These are phyloP conservation scores for Vachellia pachyceras DNA, from an alignment of 306 rosid species.

Conservation along the genomic window DNA sequence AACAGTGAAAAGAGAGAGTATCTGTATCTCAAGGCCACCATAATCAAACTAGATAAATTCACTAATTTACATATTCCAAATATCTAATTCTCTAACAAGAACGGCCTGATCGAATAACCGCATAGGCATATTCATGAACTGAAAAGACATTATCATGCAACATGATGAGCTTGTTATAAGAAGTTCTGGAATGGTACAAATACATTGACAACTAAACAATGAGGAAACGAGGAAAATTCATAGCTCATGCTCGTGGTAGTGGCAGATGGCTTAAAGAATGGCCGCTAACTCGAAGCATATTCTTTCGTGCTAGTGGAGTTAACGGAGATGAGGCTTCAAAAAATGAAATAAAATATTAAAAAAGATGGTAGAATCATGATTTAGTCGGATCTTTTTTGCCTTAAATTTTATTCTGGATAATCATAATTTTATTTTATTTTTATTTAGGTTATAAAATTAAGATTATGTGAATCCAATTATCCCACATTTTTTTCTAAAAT, in stretches of 20 bases:
- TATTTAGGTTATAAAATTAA: not conserved
- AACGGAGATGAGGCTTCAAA: not conserved
- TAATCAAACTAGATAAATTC: slow-evolving; percentile 4
- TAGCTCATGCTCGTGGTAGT: not conserved
- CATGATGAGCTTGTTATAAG: not conserved
- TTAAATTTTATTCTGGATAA: not conserved
- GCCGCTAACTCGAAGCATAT: not conserved
- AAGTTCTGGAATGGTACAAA: not conserved
- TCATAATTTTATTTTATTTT: not conserved
- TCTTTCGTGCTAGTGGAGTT: not conserved
- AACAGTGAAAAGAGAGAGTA: not conserved
- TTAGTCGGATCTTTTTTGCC: not conserved
- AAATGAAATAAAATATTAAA: not conserved
- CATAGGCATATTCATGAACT: not conserved
- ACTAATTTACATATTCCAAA: not conserved
- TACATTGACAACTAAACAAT: not conserved
- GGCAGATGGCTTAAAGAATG: not conserved
- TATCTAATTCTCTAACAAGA: not conserved
- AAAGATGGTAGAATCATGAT: not conserved
- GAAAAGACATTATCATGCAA: slow-evolving; percentile 7
- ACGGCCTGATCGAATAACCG: slow-evolving; percentile 9
- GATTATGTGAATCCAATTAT: not conserved
- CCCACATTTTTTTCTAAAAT: not conserved
- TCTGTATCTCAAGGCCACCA: too few relatives aligned
- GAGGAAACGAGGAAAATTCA: not conserved